Conservation (phyloP, 1,284 basidiomycete genomes). For the Anthracocystis panici-leucophaei region DNA sequence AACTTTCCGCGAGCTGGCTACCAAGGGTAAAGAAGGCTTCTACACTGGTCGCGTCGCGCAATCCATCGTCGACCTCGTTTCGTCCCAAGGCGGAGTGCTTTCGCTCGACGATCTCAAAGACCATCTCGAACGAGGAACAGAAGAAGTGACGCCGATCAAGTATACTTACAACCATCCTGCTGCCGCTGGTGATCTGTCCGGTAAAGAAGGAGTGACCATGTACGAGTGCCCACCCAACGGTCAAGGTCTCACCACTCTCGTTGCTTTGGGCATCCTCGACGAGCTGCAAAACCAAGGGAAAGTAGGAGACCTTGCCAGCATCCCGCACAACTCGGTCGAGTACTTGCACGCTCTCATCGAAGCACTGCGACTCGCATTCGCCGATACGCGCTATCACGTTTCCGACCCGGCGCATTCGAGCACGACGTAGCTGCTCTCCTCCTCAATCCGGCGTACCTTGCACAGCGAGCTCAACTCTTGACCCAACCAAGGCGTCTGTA, state of each 20-base stretch:
- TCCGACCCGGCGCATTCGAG: conserved; percentile 82
- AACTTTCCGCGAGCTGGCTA: conserved; percentile 84
- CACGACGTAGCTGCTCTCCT: conserved; percentile 74
- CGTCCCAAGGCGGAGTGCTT: conserved; percentile 88
- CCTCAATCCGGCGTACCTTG: conserved; percentile 79
- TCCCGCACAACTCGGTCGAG: conserved; percentile 87
- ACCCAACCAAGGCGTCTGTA: conserved; percentile 77
- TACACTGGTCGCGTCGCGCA: conserved; percentile 90
- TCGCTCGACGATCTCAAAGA: conserved; percentile 85
- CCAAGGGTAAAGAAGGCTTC: conserved; percentile 87
- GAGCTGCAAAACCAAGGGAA: conserved; percentile 81
- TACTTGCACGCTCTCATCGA: conserved; percentile 92
- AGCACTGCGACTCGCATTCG: conserved; percentile 79
- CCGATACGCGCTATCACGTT: conserved; percentile 87
- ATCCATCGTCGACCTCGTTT: conserved; percentile 80
- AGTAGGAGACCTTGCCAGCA: conserved; percentile 78
- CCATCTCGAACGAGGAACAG: conserved; percentile 74
- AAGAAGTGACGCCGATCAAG: conserved; percentile 87
- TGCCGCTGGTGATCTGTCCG: conserved; percentile 25
- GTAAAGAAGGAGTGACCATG: conserved; percentile 73
- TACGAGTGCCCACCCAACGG: conserved; percentile 90
- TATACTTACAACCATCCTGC: conserved; percentile 79
- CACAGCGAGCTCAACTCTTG: conserved; percentile 83
- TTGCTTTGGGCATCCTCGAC: conserved; percentile 92
- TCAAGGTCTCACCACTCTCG: conserved; percentile 91